phyloP scores from a whole-genome alignment of 495 filamentous ascomycete species.

The Xylaria curta region DNA sequence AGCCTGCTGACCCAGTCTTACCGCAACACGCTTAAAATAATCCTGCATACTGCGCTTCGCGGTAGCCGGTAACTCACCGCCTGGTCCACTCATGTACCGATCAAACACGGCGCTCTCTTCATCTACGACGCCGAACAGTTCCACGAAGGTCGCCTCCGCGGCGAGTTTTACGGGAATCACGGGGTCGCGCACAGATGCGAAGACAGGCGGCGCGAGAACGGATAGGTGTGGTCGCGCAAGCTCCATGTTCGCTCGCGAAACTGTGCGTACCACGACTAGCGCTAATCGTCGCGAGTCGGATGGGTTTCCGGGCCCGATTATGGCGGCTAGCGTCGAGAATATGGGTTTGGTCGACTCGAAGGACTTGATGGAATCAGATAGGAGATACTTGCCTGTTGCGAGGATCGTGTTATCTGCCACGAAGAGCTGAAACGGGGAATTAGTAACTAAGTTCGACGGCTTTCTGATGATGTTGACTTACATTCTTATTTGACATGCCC shows the following conservation, averaged over 20 bases:
- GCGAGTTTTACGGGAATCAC: constrained; percentile 97
- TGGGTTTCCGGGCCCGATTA: constrained; percentile 77
- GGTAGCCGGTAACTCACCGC: constrained; percentile 63
- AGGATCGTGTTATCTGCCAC: constrained; percentile 89
- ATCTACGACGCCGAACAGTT: constrained; percentile 92
- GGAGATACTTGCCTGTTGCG: constrained; percentile 93
- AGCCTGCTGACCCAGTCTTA: constrained; percentile 81
- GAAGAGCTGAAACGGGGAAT: constrained; percentile 62
- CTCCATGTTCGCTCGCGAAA: constrained; percentile 76
- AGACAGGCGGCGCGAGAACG: constrained; percentile 80
- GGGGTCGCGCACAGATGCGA: constrained; percentile 86
- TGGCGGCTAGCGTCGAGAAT: constrained; percentile 73
- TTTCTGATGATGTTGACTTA: constrained; percentile 46
- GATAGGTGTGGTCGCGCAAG: constrained; percentile 79
- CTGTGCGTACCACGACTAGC: constrained; percentile 87
- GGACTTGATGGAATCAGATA: constrained; percentile 64
- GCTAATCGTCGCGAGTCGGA: constrained; percentile 84
- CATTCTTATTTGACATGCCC: constrained; percentile 77
- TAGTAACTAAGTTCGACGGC: constrained; percentile 5
- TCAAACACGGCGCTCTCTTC: constrained; percentile 87
- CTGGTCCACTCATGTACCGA: constrained; percentile 70
- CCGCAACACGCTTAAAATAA: constrained; percentile 92
- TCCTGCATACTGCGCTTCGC: constrained; percentile 92
- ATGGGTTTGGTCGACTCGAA: constrained; percentile 78
- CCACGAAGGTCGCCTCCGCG: constrained; percentile 91